Evolutionary conservation across 2,329 filamentous ascomycete species (phyloP), one percentile per base, ranked within the genome.

Genomic region (Aspergillus candidus): DNA sequence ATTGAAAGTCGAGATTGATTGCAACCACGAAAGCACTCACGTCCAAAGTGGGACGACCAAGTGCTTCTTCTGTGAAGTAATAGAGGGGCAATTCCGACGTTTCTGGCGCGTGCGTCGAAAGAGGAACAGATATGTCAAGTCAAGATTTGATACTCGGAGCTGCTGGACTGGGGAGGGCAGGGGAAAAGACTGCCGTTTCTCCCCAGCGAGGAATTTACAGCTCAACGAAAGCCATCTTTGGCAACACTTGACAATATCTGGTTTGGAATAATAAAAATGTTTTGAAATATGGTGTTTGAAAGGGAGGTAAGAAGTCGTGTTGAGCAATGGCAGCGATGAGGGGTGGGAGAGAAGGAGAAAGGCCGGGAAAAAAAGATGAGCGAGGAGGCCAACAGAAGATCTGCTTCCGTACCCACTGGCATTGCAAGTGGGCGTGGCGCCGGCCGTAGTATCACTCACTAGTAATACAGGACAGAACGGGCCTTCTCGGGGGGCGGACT

Each of bases 141-240:
- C 60, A 61, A 68, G 49, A 30, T 72, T 68, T 71, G 72, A 76
- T 80, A 77, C 77, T 88, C 84, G 81, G 83, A 84, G 83, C 86
- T 88, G 84, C 81, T 82, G 84, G 84, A 88, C 86, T 89, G 80
- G 82, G 79, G 78, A 79, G 80, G 79, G 22, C 22, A 27, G 22
- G 76, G 72, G 70, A 65, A 65, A 53, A 48, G 52, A 65, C 70
- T 70, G 72, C 75, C 69, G 71, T 69, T 27, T 73, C 75, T 80
- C 82, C 83, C 83, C 81, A 89, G 85, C 83, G 82, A 70, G 82
- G 79, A 72, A 79, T 88, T 90, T 89, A 94, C 84, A 91, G 86
- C 85, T 84, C 84, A 86, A 82, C 83, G 83, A 85, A 75, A 77
- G 83, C 82, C 82, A 72, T 72, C 18, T 76, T 51, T 80, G 79